Base-by-base conservation (phyloP, 805 yeast species). In the Ogataea degrootiae region DNA sequence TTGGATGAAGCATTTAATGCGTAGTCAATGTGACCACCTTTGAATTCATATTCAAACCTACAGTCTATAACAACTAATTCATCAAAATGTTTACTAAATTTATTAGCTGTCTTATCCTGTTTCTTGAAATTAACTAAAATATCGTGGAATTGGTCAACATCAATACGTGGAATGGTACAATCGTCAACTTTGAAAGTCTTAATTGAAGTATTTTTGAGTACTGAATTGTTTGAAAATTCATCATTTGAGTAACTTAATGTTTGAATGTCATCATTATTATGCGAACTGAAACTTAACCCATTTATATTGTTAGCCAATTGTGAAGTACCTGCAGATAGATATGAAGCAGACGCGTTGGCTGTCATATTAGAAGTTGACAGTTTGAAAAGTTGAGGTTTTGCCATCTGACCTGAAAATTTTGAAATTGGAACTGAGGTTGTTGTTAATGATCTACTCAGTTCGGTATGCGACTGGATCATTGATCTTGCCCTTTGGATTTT, bases 11-110 rank as follows among this genome's bases (percentile, higher is more conserved):
- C 73, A 63, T 92, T 94, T 45, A 87, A 57, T 7, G 98, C 96
- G 41, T 85, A 83, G 41, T 75, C 78, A 41, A 94, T 88, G 66
- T 94, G 99, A 29, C 99, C 99, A 33, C 98, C 98, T 37, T 79
- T 73, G 65, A 72, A 94, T 67, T 94, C 99, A 69, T 92, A 92
- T 57, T 83, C 88, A 62, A 94, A 94, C 45, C 99, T 79, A 62
- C 98, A 90, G 68, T 94, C 99, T 9, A 94, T 72, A 16, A 94
- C 70, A 7, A 77, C 56, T 37, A 77, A 68, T 34, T 79, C 77
- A 50, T 80, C 80, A 58, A 82, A 89, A 43, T 26, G 31, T 1
- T 26, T 4, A 26, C 31, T 1, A 9, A 68, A 69, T 21, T 73
- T 65, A 15, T 65, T 53, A 55, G 71, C 70, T 15, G 45, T 52